Percentiles rank a stretch among this genome's conserved stretches.
phyloP scores from a whole-genome alignment of 2,329 filamentous ascomycete species.

The Aspergillus nomiae region DNA sequence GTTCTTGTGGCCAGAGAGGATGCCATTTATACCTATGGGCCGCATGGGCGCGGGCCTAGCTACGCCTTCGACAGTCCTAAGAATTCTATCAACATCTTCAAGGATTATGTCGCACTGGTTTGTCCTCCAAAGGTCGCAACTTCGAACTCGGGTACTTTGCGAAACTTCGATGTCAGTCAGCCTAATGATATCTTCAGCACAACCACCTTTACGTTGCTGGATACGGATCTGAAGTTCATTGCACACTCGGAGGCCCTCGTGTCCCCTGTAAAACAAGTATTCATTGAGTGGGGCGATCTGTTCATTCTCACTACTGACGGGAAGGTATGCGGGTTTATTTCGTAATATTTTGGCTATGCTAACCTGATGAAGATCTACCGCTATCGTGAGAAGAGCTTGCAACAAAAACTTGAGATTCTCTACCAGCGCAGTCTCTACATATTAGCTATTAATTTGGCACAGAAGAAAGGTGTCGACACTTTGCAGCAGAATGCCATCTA shows the following conservation, averaged over 20 bases:
- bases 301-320: conserved; percentile 90
- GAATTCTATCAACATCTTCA: conserved; percentile 74
- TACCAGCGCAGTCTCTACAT: conserved; percentile 94
- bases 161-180: conserved; percentile 71
- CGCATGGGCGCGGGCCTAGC: conserved; percentile 81
- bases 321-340: conserved; percentile 61
- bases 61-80: conserved; percentile 92
- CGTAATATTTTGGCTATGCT: conserved; percentile 10
- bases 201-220: conserved; percentile 86
- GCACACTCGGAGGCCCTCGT: conserved; percentile 85
- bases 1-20: conserved; percentile 93
- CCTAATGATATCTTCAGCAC: conserved; percentile 82
- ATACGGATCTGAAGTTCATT: conserved; percentile 86
- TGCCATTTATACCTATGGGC: conserved; percentile 90
- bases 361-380: conserved; percentile 66
- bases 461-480: conserved; percentile 78
- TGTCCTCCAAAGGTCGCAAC: conserved; percentile 70
- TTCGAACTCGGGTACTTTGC: conserved; percentile 62
- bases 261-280: conserved; percentile 75
- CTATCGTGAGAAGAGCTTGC: conserved; percentile 87
- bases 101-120: conserved; percentile 83
- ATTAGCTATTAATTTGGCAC: conserved; percentile 86
- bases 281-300: conserved; percentile 87
- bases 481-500: conserved; percentile 89
- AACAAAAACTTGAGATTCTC: conserved; percentile 88